These are phyloP conservation scores for Zasmidium cellare DNA, from an alignment of 2,329 filamentous ascomycete species.

Conservation along the genomic window DNA sequence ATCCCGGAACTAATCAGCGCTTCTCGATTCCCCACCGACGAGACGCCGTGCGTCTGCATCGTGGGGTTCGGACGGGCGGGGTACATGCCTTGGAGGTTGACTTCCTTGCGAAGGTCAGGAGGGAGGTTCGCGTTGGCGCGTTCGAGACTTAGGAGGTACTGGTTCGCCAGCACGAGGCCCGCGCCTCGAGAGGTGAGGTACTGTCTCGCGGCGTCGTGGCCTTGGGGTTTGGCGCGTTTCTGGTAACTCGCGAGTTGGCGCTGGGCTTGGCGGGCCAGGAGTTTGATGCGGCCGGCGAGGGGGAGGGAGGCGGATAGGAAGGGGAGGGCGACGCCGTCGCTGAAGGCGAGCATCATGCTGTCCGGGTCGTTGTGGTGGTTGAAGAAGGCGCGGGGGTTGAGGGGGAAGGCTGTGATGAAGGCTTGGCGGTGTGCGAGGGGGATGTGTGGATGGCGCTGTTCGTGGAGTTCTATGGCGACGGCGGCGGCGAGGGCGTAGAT, in stretches of 20 bases:
- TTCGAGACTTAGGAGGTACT: conserved; percentile 45
- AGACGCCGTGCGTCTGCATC: conserved; percentile 48
- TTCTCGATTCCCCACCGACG: conserved; percentile 41
- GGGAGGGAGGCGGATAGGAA: conserved; percentile 39
- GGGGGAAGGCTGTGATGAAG: conserved; percentile 48
- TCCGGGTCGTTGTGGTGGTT: conserved; percentile 39
- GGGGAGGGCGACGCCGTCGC: conserved; percentile 47
- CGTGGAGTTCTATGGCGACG: conserved; percentile 49
- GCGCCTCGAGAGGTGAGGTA: conserved; percentile 40
- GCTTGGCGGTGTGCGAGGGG: conserved; percentile 33
- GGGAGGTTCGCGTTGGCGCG: conserved; percentile 39
- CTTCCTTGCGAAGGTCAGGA: conserved; percentile 21
- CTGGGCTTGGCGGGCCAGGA: conserved; percentile 44
- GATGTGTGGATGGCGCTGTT: conserved; percentile 33
- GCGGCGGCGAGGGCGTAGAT: conserved; percentile 49
- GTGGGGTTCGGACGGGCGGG: conserved; percentile 31
- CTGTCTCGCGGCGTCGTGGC: conserved; percentile 21
- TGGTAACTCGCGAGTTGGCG: conserved; percentile 46
- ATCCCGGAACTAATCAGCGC: conserved; percentile 32
- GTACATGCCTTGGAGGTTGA: conserved; percentile 42
- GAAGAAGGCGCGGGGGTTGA: conserved; percentile 48
- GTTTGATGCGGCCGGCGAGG: conserved; percentile 39
- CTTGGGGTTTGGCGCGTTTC: conserved; percentile 36
- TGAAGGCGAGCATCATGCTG: conserved; percentile 50
- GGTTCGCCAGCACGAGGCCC: conserved; percentile 43